phyloP scores from a whole-genome alignment of 768 basidiomycete genomes.

The Tylopilus felleus region DNA sequence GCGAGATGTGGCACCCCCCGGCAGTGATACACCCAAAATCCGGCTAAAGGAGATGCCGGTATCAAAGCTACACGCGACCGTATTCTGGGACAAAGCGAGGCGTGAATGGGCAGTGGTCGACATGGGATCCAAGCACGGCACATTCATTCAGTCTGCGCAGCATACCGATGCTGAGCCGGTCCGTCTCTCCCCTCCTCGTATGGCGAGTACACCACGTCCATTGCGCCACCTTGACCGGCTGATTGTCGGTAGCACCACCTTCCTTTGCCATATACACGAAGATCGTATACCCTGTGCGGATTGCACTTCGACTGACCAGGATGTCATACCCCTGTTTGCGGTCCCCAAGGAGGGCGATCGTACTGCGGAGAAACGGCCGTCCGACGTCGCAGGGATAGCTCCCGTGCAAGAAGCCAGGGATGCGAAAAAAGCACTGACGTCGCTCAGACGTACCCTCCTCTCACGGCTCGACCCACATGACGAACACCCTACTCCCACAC shows the following conservation, averaged over 20 bases:
- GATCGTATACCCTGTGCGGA: slow-evolving; percentile 57
- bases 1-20: slow-evolving; percentile 55
- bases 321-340: slow-evolving; percentile 58
- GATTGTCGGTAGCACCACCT: slow-evolving; percentile 67
- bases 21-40: slow-evolving; percentile 55
- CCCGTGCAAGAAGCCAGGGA: slow-evolving; percentile 36
- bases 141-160: slow-evolving; percentile 46
- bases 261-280: slow-evolving; percentile 67
- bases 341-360: slow-evolving; percentile 14
- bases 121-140: slow-evolving; percentile 85
- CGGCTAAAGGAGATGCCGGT: slow-evolving; percentile 83
- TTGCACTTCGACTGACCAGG: slow-evolving; percentile 49
- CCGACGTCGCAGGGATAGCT: slow-evolving; percentile 10
- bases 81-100: slow-evolving; percentile 62
- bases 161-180: slow-evolving; percentile 29
- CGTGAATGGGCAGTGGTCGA: slow-evolving; percentile 74
- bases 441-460: slow-evolving; percentile 63
- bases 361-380: slow-evolving; percentile 22
- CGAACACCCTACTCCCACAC: slow-evolving; percentile 11
- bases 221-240: slow-evolving; percentile 64
- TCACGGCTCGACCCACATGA: slow-evolving; percentile 40
- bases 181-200: slow-evolving; percentile 61
- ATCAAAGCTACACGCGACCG: slow-evolving; percentile 75
- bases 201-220: slow-evolving; percentile 64
- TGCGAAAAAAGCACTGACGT: slow-evolving; percentile 61